Percentiles rank a stretch among this genome's conserved stretches.
Evolutionary conservation across 352 stramenopile species (phyloP).

Genomic region (Phytophthora citricola): DNA sequence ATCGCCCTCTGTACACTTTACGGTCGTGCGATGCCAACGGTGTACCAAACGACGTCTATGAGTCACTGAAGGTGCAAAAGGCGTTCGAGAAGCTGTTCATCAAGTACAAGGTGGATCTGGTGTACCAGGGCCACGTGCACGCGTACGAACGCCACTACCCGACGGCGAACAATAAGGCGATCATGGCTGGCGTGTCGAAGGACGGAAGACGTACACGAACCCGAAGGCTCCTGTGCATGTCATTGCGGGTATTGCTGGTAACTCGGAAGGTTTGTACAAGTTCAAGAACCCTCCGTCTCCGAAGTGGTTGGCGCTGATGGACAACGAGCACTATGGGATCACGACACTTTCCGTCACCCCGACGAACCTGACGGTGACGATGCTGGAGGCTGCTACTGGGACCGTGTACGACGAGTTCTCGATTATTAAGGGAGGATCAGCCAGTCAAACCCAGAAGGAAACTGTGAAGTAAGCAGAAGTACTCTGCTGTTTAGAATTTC

Average conservation of each 20-base stretch:
- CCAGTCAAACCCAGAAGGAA: slow-evolving; percentile 2
- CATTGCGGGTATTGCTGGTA: slow-evolving; percentile 51
- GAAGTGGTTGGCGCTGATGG: slow-evolving; percentile 42
- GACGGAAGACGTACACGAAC: slow-evolving; percentile 8
- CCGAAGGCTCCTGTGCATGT: slow-evolving; percentile 60
- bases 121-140: too few relatives aligned
- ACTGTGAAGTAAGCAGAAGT: slow-evolving; percentile 9
- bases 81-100: slow-evolving; percentile 64
- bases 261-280: slow-evolving; percentile 42
- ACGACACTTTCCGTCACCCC: slow-evolving; percentile 37
- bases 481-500: not conserved
- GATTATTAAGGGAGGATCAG: slow-evolving; percentile 40
- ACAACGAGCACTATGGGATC: slow-evolving; percentile 51
- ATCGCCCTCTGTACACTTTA: slow-evolving; percentile 59
- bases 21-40: slow-evolving; percentile 41
- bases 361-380: slow-evolving; percentile 41
- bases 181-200: too few relatives aligned
- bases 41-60: slow-evolving; percentile 38
- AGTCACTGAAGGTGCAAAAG: slow-evolving; percentile 46
- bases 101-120: slow-evolving; percentile 24
- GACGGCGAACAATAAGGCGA: too few relatives aligned
- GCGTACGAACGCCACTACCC: too few relatives aligned
- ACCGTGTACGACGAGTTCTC: slow-evolving; percentile 47
- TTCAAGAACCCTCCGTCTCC: slow-evolving; percentile 25
- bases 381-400: slow-evolving; percentile 33